Base-by-base conservation (phyloP, 352 stramenopile species). In the Phytophthora quininea region DNA sequence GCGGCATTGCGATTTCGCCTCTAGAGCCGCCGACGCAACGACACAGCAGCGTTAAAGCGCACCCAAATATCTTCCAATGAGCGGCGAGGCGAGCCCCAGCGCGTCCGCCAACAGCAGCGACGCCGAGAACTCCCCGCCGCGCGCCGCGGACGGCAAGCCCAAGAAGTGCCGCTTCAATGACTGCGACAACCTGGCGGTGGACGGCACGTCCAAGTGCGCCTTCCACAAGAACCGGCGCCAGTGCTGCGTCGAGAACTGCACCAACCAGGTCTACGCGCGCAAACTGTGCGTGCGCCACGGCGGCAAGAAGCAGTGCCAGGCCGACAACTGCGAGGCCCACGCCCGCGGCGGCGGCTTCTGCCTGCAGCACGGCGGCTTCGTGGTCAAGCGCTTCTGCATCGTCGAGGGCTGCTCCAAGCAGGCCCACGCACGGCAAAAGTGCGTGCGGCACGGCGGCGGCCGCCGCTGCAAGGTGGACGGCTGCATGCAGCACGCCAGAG, bases 181-280 rank as follows among this genome's bases (percentile, higher is more conserved):
- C 64, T 94, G 86, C 65, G 84, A 88, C 60, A 92, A 91, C 70
- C 65, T 84, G 29, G 79, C 80, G 3, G 76, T 90, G 46, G 79
- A 90, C 58, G 86, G 84, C 69, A 91, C 83, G 8, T 76, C 73
- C 79, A 92, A 92, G 66, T 94, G 86, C 69, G 73, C 83, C 31
- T 92, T 92, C 67, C 86, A 94, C 73, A 92, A 92, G 72, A 94
- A 94, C 64, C 82, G 86, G 52, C 80, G 84, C 33, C 81, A 92
- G 58, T 94, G 86, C 71, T 90, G 80, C 70, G 81, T 91, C 19
- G 77, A 82, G 33, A 91, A 90, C 70, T 94, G 86, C 71, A 92
- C 82, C 10, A 94, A 94, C 73, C 86, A 94, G 68, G 86, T 94
- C 19, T 92, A 92, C 64, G 86, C 86, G 56, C 86, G 86, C 40